Percentiles rank a stretch among this genome's conserved stretches.
These are phyloP conservation scores for Dicorynia guianensis DNA, from an alignment of 306 rosid genomes.

Conservation along the genomic window DNA sequence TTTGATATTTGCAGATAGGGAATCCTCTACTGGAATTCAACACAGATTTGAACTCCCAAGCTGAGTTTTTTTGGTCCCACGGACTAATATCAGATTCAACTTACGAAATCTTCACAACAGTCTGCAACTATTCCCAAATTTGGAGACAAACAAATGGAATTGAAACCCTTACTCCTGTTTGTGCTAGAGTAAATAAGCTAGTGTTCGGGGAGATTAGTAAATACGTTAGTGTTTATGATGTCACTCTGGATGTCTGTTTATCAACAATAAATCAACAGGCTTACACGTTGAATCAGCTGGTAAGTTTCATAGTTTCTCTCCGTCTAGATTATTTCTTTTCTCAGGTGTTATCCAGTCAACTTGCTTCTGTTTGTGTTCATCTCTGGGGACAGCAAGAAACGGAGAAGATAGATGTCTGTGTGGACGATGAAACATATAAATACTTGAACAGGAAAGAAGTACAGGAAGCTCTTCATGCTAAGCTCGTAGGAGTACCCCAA, in stretches of 20 bases:
- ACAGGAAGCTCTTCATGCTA: conserved; percentile 72
- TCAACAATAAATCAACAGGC: conserved; percentile 54
- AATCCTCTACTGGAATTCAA: conserved; percentile 78
- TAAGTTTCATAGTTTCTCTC: conserved; percentile 25
- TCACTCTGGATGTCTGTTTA: conserved; percentile 64
- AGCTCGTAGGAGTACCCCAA: conserved; percentile 54
- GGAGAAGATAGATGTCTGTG: conserved; percentile 71
- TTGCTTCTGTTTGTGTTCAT: conserved; percentile 6
- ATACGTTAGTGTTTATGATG: conserved; percentile 47
- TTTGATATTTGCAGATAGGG: conserved; percentile 60
- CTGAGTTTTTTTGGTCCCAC: too few species aligned
- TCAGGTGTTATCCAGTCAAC: neutral
- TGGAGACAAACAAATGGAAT: conserved; percentile 46
- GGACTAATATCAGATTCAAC: conserved; percentile 73
- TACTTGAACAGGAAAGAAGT: conserved; percentile 77
- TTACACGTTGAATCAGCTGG: conserved; percentile 50
- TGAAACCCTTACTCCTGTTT: conserved; percentile 43
- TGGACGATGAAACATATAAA: conserved; percentile 57
- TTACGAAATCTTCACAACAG: conserved; percentile 44
- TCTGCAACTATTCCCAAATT: conserved; percentile 64
- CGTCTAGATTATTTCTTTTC: neutral
- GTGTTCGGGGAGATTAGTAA: conserved; percentile 43
- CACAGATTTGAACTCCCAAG: too few species aligned
- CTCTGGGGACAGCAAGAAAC: conserved; percentile 46
- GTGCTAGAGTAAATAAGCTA: conserved; percentile 42